Conservation (phyloP, 495 filamentous ascomycete genomes). For the Parachaetomium inaequale region DNA sequence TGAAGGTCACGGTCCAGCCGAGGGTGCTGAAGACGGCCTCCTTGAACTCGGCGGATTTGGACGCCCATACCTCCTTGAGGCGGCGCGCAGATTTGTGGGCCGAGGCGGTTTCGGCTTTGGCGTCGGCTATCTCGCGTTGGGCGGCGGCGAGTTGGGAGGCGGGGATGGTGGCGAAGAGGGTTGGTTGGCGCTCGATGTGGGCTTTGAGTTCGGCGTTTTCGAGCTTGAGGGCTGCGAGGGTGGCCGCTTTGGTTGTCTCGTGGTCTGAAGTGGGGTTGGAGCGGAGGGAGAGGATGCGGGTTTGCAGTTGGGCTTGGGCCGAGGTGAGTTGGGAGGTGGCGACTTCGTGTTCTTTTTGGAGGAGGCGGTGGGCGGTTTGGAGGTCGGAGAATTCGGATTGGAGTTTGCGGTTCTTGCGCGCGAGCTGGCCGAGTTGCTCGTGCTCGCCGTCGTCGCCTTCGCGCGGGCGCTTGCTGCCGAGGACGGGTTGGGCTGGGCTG, state of each 20-base stretch:
- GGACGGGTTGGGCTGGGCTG: constrained; percentile 29
- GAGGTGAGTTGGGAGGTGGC: constrained; percentile 64
- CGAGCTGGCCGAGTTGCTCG: constrained; percentile 76
- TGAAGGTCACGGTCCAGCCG: constrained; percentile 89
- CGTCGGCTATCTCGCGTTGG: constrained; percentile 66
- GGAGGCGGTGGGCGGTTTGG: constrained; percentile 60
- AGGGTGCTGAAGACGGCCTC: constrained; percentile 85
- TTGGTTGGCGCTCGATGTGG: constrained; percentile 58
- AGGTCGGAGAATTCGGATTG: constrained; percentile 71
- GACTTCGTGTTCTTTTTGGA: constrained; percentile 73
- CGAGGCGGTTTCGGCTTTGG: constrained; percentile 68
- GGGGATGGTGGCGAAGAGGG: constrained; percentile 58
- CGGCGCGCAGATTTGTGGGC: constrained; percentile 80
- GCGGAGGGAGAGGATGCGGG: constrained; percentile 80
- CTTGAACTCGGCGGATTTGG: constrained; percentile 87
- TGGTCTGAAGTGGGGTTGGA: constrained; percentile 83
- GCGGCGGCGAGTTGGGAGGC: constrained; percentile 69
- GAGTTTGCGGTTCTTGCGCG: constrained; percentile 77
- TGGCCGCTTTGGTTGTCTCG: constrained; percentile 76
- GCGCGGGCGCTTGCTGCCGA: constrained; percentile 57
- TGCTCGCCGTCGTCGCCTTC: constrained; percentile 56
- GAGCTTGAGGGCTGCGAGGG: constrained; percentile 67
- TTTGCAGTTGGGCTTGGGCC: constrained; percentile 69
- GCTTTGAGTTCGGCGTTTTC: constrained; percentile 82
- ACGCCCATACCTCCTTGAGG: constrained; percentile 82